These are phyloP conservation scores for Asparagopsis taxiformis DNA, from an alignment of 31 red algal genomes.

Conservation along the genomic window DNA sequence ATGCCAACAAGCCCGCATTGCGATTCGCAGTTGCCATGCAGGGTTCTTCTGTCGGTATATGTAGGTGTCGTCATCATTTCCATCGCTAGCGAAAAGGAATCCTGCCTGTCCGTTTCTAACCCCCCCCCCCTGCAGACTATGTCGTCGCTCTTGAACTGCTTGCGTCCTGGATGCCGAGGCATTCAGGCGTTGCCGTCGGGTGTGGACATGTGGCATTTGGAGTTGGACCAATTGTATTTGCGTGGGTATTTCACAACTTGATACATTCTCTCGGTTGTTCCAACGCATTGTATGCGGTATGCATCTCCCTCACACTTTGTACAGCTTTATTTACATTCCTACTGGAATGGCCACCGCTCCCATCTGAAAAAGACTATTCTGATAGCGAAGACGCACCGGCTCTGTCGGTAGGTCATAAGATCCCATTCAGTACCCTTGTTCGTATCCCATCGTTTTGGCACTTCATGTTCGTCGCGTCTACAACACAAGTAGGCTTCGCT, in stretches of 20 bases:
- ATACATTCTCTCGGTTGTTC: conserved; percentile 6
- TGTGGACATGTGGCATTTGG: conserved; percentile 18
- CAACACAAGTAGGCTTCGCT: not conserved
- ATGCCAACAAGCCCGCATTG: not conserved
- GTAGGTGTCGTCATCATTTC: conserved; percentile 1
- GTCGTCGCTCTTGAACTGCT: conserved; percentile 12
- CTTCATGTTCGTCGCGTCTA: not conserved
- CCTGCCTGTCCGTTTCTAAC: not conserved
- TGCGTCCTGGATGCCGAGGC: conserved; percentile 16
- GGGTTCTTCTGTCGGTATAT: conserved; percentile 6
- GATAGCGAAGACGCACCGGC: too few species aligned
- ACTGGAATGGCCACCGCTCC: conserved; percentile 7
- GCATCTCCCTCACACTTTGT: not conserved
- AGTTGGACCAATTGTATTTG: conserved; percentile 3
- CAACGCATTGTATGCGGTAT: not conserved
- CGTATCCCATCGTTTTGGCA: not conserved
- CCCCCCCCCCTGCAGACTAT: not conserved
- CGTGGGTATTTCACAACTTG: conserved; percentile 2
- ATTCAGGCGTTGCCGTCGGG: conserved; percentile 20
- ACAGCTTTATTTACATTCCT: not conserved
- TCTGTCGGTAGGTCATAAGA: not conserved
- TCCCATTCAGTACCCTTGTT: not conserved
- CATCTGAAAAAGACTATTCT: too few species aligned
- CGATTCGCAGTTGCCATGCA: conserved; percentile 13
- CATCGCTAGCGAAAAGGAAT: not conserved